Conservation (phyloP, 768 basidiomycete species). For the Phylloporus scabripes region DNA sequence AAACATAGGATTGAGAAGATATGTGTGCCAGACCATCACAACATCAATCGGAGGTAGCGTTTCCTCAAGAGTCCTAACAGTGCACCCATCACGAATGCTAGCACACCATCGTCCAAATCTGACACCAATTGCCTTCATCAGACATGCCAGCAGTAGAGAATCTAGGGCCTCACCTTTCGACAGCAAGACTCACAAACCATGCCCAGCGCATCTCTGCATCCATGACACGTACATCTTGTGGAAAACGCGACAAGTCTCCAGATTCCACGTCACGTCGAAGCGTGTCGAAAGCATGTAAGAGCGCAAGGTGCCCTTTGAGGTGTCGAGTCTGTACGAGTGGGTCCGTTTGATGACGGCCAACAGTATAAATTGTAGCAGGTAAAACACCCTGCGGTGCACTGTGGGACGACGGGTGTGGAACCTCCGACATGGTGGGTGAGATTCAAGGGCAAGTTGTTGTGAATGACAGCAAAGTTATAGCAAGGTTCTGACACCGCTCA, state of each 20-base stretch:
- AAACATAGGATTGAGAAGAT: conserved; percentile 36
- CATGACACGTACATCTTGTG: conserved; percentile 9
- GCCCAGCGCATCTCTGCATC: conserved; percentile 31
- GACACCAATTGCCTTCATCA: background rate
- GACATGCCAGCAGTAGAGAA: background rate
- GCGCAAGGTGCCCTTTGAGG: conserved; percentile 28
- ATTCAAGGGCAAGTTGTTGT: background rate
- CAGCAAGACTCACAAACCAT: conserved; percentile 36
- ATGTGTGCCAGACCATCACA: conserved; percentile 38
- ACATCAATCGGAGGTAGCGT: conserved; percentile 35
- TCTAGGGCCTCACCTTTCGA: conserved; percentile 28
- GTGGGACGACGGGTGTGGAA: background rate
- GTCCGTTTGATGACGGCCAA: background rate
- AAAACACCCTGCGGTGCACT: background rate
- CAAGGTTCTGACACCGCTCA: background rate
- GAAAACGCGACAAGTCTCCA: conserved; percentile 6
- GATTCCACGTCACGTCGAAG: conserved; percentile 22
- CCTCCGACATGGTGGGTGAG: background rate
- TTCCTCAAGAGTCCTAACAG: background rate
- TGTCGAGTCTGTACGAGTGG: conserved; percentile 5
- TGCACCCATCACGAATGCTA: background rate
- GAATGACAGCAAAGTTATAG: background rate
- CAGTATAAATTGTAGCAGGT: background rate
- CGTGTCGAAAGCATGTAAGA: conserved; percentile 26
- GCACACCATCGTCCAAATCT: conserved; percentile 36